Evolutionary conservation across 257 asterid genomes (phyloP), one percentile per base, ranked within the genome.

Genomic region (Voacanga thouarsii): DNA sequence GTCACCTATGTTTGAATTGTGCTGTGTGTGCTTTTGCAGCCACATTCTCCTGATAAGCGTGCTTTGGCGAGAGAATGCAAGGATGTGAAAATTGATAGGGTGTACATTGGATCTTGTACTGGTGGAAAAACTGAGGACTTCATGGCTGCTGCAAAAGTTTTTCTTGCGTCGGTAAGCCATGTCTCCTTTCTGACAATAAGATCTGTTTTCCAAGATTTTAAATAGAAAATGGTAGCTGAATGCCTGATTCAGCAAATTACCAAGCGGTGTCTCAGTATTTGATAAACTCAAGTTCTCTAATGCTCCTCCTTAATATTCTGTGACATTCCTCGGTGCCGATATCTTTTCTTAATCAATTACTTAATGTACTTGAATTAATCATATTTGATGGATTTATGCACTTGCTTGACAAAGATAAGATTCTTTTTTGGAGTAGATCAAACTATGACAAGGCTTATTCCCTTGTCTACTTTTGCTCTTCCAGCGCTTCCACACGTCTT

Each of bases 51-150:
- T 0, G 99, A 89, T 87, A 95, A 95, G 72, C 97, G 96, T 70
- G 99, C 98, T 77, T 87, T 93, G 85, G 98, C 98, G 37, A 85
- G 98, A 85, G 98, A 93, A 85, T 93, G 99, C 90, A 87, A 89
- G 87, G 97, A 93, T 80, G 97, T 93, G 85, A 91, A 94, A 80
- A 94, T 92, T 60, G 97, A 92, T 83, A 87, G 98, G 84, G 98
- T 94, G 23, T 95, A 95, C 74, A 93, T 93, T 76, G 99, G 99
- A 80, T 95, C 98, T 64, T 95, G 99, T 83, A 93, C 98, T 74
- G 96, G 99, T 88, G 98, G 97, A 23, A 95, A 95, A 84, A 91
- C 96, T 4, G 98, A 95, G 84, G 99, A 95, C 88, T 95, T 95
- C 83, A 87, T 93, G 96, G 98, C 97, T 76, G 98, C 97, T 77